Evolutionary conservation across 192 early-diverging fungal genomes (phyloP).

Genomic region (Funneliformis geosporum): DNA sequence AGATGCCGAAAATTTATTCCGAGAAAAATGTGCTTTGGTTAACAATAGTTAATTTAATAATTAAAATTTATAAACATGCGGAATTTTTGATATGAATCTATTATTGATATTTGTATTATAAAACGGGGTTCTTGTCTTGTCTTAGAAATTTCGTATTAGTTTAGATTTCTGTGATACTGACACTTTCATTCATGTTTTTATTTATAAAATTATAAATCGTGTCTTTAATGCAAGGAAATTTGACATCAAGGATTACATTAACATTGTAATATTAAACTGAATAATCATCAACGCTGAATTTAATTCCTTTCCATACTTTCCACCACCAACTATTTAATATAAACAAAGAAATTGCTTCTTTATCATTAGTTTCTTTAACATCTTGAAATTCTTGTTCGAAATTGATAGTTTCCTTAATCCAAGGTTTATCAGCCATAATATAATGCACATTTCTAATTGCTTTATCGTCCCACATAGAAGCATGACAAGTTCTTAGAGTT

Average conservation of each 20-base stretch:
- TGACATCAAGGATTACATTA: too few species aligned
- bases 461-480: constrained; percentile 40
- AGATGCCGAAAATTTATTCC: constrained; percentile 81
- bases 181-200: too few species aligned
- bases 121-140: too few species aligned
- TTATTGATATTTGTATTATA: too few species aligned
- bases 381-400: neutral
- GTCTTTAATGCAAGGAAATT: too few species aligned
- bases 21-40: constrained; percentile 61
- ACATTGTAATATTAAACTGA: neutral
- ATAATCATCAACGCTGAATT: neutral
- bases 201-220: too few species aligned
- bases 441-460: constrained; percentile 49
- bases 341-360: constrained; percentile 11
- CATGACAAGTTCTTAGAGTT: constrained; percentile 40
- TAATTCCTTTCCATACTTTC: neutral
- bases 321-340: constrained; percentile 37
- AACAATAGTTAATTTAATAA: neutral
- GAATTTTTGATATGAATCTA: too few species aligned
- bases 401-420: constrained; percentile 34
- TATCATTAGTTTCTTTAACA: neutral
- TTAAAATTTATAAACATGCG: too few species aligned
- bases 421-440: constrained; percentile 46
- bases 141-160: too few species aligned
- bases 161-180: too few species aligned